A percentile compares a stretch with the other conserved stretches of the same genome.
These are phyloP conservation scores for Aspergillus ochraceus DNA, from an alignment of 2,329 filamentous ascomycete genomes.

Conservation along the genomic window DNA sequence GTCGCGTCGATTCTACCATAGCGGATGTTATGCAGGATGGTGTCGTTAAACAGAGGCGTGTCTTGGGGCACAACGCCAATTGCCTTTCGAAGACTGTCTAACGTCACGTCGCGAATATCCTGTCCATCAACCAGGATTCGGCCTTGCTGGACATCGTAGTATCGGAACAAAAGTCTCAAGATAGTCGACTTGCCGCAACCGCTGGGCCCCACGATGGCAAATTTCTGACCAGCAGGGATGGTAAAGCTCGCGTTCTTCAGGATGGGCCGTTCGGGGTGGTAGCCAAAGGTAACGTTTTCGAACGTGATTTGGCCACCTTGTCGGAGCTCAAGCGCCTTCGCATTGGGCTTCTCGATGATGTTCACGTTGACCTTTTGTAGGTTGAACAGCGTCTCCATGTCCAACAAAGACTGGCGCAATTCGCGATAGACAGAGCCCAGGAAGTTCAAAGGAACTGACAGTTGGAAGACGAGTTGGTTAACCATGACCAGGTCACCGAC, in stretches of 20 bases:
- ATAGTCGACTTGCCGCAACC: conserved; percentile 97
- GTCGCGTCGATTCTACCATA: conserved; percentile 83
- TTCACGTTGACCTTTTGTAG: conserved; percentile 93
- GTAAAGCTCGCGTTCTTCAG: conserved; percentile 80
- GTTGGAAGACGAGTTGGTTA: conserved; percentile 97
- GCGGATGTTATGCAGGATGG: conserved; percentile 90
- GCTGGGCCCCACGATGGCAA: conserved; percentile 91
- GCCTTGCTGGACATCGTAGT: conserved; percentile 83
- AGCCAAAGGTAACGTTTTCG: conserved; percentile 93
- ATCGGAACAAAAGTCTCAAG: conserved; percentile 86
- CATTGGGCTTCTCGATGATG: conserved; percentile 74
- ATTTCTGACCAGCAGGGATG: conserved; percentile 93
- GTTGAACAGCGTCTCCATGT: conserved; percentile 98
- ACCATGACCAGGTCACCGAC: conserved; percentile 98
- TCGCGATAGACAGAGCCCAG: conserved; percentile 97
- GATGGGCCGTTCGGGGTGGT: conserved; percentile 82
- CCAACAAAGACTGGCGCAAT: conserved; percentile 86
- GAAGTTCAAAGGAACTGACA: conserved; percentile 96
- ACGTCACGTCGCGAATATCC: conserved; percentile 77
- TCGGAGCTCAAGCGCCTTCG: conserved; percentile 69
- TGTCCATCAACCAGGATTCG: conserved; percentile 90
- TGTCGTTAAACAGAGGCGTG: conserved; percentile 95
- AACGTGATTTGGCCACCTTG: conserved; percentile 88
- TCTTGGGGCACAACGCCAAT: conserved; percentile 98
- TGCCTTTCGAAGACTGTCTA: conserved; percentile 78